Conservation (phyloP, 495 filamentous ascomycete species). For the Penicillium lividum region DNA sequence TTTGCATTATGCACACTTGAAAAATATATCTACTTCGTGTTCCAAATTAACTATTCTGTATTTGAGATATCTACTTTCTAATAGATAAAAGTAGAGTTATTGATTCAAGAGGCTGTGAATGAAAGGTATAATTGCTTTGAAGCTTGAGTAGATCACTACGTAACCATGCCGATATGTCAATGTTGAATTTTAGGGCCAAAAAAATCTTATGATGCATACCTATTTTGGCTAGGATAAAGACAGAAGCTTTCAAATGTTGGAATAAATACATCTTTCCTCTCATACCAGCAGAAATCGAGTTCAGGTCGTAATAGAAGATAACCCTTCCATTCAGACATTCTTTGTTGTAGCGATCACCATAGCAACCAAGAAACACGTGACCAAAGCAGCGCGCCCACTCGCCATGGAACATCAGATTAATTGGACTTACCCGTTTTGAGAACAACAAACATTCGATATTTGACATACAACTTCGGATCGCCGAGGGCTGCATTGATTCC, state of each 20-base stretch:
- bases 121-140: not conserved
- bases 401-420: constrained; percentile 25
- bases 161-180: not conserved
- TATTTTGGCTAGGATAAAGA: too few relatives aligned
- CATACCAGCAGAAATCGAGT: not conserved
- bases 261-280: not conserved
- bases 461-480: constrained; percentile 21
- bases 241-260: too few relatives aligned
- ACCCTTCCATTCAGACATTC: constrained; percentile 13
- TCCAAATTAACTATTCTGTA: too few relatives aligned
- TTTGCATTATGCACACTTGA: too few relatives aligned
- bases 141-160: not conserved
- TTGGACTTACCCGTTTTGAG: constrained; percentile 16
- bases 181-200: not conserved
- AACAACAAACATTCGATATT: constrained; percentile 32
- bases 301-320: not conserved
- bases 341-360: constrained; percentile 31
- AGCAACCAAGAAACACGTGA: constrained; percentile 26
- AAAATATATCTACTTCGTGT: too few relatives aligned
- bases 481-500: constrained; percentile 29
- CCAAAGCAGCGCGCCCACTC: constrained; percentile 18
- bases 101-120: not conserved
- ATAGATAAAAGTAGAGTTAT: too few relatives aligned
- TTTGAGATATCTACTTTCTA: too few relatives aligned
- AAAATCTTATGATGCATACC: too few relatives aligned